phyloP scores from a whole-genome alignment of 2,329 filamentous ascomycete genomes.

The Xylariales sp. region DNA sequence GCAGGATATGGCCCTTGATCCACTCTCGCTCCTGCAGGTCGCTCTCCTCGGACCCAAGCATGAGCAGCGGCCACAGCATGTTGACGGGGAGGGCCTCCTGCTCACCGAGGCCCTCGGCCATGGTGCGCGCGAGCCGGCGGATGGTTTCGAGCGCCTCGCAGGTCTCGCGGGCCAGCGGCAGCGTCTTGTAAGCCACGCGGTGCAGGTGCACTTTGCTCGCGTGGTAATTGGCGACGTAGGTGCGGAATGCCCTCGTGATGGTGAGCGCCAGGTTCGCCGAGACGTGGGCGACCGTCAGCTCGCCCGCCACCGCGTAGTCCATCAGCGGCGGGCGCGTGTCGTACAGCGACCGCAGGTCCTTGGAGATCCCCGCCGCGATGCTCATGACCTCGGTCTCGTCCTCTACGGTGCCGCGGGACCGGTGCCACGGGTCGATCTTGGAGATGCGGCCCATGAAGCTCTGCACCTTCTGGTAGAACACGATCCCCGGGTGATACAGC shows the following conservation, averaged over 20 bases:
- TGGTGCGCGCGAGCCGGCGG: constrained; percentile 39
- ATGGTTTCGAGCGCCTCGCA: constrained; percentile 44
- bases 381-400: constrained; percentile 57
- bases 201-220: constrained; percentile 53
- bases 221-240: constrained; percentile 53
- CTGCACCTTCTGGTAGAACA: constrained; percentile 55
- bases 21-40: constrained; percentile 40
- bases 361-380: constrained; percentile 43
- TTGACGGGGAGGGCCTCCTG: constrained; percentile 48
- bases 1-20: constrained; percentile 45
- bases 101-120: constrained; percentile 33
- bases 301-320: constrained; percentile 50
- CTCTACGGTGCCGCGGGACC: constrained; percentile 49
- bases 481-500: constrained; percentile 49
- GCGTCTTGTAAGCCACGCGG: constrained; percentile 49
- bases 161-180: constrained; percentile 48
- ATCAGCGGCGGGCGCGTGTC: constrained; percentile 47
- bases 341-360: constrained; percentile 46
- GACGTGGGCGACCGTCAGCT: constrained; percentile 42
- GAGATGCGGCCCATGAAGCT: constrained; percentile 54
- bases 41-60: constrained; percentile 53
- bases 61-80: constrained; percentile 53
- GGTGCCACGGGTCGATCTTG: constrained; percentile 52
- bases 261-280: constrained; percentile 43
- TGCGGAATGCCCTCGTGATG: constrained; percentile 49